phyloP scores from a whole-genome alignment of 345 rosid species.

The Draba incana region DNA sequence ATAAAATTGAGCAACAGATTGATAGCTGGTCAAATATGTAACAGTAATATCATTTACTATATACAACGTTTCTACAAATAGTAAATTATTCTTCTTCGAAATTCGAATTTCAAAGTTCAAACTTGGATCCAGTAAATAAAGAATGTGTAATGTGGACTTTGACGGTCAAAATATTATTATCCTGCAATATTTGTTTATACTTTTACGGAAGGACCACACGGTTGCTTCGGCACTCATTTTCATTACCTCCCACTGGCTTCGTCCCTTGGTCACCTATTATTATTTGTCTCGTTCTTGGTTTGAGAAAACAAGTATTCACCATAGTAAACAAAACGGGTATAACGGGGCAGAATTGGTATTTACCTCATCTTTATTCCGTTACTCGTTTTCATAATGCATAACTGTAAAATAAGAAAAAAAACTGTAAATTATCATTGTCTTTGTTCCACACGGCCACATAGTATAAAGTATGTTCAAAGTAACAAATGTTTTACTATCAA shows the following conservation, averaged over 20 bases:
- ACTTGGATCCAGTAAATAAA: conserved; percentile 17
- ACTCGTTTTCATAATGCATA: no score
- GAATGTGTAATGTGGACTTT: conserved; percentile 4
- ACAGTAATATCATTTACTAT: neutral
- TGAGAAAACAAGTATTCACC: no score
- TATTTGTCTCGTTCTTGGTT: no score
- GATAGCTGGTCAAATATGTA: conserved; percentile 5
- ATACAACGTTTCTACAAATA: neutral
- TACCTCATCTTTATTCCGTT: no score
- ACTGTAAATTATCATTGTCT: no score
- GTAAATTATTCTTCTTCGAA: no score
- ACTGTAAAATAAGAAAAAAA: no score
- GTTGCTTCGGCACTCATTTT: conserved; percentile 8
- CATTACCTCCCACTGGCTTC: conserved; percentile 28
- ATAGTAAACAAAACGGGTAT: no score
- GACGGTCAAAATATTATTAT: neutral
- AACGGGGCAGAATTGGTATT: no score
- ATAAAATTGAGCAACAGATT: neutral
- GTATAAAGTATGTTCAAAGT: no score
- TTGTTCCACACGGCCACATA: no score
- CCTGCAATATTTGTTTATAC: neutral
- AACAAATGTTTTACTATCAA: no score
- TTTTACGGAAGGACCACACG: neutral
- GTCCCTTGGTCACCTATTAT: neutral
- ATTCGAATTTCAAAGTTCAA: conserved; percentile 17